Base-by-base conservation (phyloP, 306 rosid genomes). In the Vigna unguiculata region DNA sequence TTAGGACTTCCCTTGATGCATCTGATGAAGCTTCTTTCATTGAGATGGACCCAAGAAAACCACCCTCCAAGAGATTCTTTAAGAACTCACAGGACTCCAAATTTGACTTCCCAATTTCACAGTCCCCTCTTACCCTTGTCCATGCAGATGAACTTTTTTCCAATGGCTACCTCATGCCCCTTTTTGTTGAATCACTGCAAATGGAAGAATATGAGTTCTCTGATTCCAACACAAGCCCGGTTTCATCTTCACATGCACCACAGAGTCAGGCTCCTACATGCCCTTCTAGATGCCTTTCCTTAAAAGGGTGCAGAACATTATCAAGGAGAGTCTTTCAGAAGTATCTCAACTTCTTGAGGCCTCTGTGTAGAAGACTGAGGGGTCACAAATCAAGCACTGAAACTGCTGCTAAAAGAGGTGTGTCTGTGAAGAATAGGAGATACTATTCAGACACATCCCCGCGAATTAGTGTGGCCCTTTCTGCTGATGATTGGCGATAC, bases 121-220 rank as follows among this genome's bases (percentile, higher is more conserved):
- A 85, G 13, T 79, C 96, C 34, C 83, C 93, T 78, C 81, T 83
- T 20, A n/a, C 88, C 30, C 87, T 96, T 46, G 97, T 96, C 68
- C 94, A 96, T 80, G 99, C 99, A 2, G 99, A 96, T 82, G 91
- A 96, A 70, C 93, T 96, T 70, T 90, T 96, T 77, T 89, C 99
- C 74, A 88, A 96, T 77, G 99, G 99, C 25, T 91, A 88, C 76
- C 90, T 96, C 30, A 71, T 88, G 86, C 96, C 99, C 4, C 82
- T 91, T 43, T 88, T 91, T 80, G 77, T 86, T 63, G 92, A 95
- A 21, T 86, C 97, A 7, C 80, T 89, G 83, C 85, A 88, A 79
- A 81, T 83, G 70, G 90, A 90, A 75, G 82, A 75, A 5, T 86
- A 61, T 30, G 88, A 88, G 82, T 82, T 88, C 69, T 81, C 87